A percentile compares a stretch with the other conserved stretches of the same genome.
Evolutionary conservation across 2,329 filamentous ascomycete genomes (phyloP).

Genomic region (Diaporthe capsici): DNA sequence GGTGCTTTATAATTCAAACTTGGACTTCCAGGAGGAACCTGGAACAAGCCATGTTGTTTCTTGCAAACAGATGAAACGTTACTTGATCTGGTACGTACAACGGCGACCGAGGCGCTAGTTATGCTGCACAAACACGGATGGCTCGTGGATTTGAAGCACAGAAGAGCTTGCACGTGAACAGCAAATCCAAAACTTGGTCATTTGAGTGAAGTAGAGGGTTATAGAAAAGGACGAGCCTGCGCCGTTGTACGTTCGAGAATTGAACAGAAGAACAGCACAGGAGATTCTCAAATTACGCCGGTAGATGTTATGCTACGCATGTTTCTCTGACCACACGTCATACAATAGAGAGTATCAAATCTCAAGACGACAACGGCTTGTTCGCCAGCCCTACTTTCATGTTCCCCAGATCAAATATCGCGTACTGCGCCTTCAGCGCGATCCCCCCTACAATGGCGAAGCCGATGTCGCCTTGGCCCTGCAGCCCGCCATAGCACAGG

Average conservation of each 20-base stretch:
- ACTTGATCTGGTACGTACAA: no score
- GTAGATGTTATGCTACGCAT: neutral
- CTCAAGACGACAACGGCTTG: conserved; percentile 41
- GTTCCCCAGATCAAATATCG: conserved; percentile 53
- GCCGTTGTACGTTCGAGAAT: neutral
- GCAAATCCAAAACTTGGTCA: neutral
- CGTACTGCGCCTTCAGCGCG: conserved; percentile 51
- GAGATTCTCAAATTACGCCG: neutral
- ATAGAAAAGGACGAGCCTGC: neutral
- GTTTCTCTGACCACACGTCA: no score
- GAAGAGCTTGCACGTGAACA: neutral
- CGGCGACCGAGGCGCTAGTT: no score
- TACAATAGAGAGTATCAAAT: neutral
- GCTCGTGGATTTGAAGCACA: no score
- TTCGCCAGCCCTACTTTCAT: conserved; percentile 59
- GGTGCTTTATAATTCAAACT: neutral
- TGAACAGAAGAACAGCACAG: neutral
- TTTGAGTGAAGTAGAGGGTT: neutral
- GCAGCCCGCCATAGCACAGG: conserved; percentile 54
- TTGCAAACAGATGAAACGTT: neutral
- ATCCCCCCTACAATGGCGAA: conserved; percentile 51
- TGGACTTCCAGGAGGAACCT: no score
- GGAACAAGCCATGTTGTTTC: no score
- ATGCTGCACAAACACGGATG: no score
- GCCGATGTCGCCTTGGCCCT: conserved; percentile 45